These are phyloP conservation scores for Plantago elongata DNA, from an alignment of 257 asterid genomes.

Conservation along the genomic window DNA sequence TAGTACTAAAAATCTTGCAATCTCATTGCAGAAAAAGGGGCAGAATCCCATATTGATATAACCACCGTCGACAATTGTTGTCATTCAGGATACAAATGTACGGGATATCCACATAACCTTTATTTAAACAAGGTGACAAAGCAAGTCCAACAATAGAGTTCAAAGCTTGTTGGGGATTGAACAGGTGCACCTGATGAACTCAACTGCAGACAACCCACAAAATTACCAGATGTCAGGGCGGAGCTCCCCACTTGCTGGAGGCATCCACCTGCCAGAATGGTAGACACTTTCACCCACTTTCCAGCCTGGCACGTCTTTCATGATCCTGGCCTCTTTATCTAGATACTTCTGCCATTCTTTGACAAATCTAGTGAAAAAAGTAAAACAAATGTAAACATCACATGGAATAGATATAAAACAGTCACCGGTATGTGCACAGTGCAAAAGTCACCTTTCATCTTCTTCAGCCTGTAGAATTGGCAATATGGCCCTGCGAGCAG, in stretches of 20 bases:
- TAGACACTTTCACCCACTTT: conserved; percentile 90
- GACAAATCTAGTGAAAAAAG: conserved; percentile 45
- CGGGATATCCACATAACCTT: conserved; percentile 31
- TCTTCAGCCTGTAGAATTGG: conserved; percentile 89
- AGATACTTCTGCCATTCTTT: conserved; percentile 78
- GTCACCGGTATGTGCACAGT: not conserved
- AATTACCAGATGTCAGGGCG: conserved; percentile 88
- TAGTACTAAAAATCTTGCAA: not conserved
- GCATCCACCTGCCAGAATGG: conserved; percentile 96
- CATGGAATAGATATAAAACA: conserved; percentile 1
- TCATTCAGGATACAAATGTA: conserved; percentile 13
- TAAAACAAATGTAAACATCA: not conserved
- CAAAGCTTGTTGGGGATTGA: conserved; percentile 14
- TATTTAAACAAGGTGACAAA: conserved; percentile 26
- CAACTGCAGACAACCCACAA: not conserved
- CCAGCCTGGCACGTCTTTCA: conserved; percentile 99
- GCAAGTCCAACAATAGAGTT: conserved; percentile 18
- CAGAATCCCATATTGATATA: not conserved
- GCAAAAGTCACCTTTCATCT: conserved; percentile 59
- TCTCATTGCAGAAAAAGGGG: not conserved
- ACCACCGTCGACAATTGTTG: conserved; percentile 6
- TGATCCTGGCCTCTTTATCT: conserved; percentile 83
- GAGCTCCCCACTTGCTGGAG: conserved; percentile 92
- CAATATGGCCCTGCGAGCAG: conserved; percentile 68
- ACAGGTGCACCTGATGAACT: conserved; percentile 4